These are phyloP conservation scores for Coemansia sp. DNA, from an alignment of 192 early-diverging fungal species.

Conservation along the genomic window DNA sequence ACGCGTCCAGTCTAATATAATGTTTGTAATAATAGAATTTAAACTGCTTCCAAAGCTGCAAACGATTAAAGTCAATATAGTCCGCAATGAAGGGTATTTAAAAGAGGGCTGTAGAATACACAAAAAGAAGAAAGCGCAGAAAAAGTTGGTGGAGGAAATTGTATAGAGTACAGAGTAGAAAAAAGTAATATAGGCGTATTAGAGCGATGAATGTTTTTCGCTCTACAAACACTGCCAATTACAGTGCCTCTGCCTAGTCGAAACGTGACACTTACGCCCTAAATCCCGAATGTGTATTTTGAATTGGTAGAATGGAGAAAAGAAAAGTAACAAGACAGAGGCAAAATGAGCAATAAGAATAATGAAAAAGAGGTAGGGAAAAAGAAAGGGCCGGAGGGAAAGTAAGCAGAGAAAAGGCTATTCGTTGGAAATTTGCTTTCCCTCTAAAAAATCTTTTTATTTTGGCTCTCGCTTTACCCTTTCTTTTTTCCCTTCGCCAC, in stretches of 20 bases:
- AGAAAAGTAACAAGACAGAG: slow-evolving; percentile 14
- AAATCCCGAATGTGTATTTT: slow-evolving; percentile 3
- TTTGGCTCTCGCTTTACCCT: not conserved
- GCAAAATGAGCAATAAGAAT: slow-evolving; percentile 8
- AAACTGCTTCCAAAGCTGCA: too few relatives aligned
- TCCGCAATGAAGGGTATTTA: not conserved
- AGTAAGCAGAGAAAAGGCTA: not conserved
- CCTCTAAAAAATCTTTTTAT: not conserved
- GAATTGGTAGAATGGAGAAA: slow-evolving; percentile 8
- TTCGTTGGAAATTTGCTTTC: not conserved
- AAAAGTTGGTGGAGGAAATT: not conserved
- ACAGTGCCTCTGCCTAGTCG: not conserved
- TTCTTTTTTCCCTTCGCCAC: not conserved
- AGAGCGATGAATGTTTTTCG: not conserved
- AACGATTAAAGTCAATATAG: not conserved
- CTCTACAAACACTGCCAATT: not conserved
- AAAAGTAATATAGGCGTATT: not conserved
- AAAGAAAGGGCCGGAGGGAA: not conserved
- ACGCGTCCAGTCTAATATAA: not conserved
- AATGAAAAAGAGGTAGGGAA: slow-evolving; percentile 6
- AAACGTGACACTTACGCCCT: slow-evolving; percentile 19
- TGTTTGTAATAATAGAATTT: not conserved
- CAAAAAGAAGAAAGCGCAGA: not conserved
- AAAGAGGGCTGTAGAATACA: not conserved
- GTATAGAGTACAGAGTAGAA: not conserved